A percentile compares a stretch with the other conserved stretches of the same genome.
These are phyloP conservation scores for Aciculosporium take DNA, from an alignment of 2,329 filamentous ascomycete species.

Conservation along the genomic window DNA sequence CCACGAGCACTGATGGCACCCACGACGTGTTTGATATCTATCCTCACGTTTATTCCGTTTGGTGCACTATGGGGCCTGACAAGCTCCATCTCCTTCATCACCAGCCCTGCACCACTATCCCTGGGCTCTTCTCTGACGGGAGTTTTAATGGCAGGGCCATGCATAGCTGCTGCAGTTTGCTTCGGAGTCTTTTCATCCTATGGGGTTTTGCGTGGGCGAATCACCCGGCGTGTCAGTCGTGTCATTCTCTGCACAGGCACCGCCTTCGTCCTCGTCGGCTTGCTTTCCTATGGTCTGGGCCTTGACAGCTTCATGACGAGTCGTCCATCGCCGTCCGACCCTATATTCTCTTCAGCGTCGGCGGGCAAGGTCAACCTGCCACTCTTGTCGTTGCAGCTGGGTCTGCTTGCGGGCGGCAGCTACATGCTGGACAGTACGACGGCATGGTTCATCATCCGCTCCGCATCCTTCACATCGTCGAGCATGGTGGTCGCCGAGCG, in stretches of 20 bases:
- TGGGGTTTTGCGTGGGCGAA: conserved; percentile 16
- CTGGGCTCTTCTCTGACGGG: conserved; percentile 27
- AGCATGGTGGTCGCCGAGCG: conserved; percentile 31
- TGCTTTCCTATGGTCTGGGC: conserved; percentile 30
- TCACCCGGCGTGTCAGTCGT: conserved; percentile 20
- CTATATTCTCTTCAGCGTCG: conserved; percentile 16
- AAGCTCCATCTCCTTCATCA: conserved; percentile 31
- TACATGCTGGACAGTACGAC: conserved; percentile 26
- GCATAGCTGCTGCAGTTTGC: conserved; percentile 24
- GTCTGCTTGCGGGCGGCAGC: conserved; percentile 30
- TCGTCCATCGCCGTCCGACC: conserved; percentile 8
- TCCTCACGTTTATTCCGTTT: conserved; percentile 30
- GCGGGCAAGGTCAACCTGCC: conserved; percentile 21
- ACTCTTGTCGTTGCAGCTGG: conserved; percentile 30
- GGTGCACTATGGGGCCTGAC: conserved; percentile 33
- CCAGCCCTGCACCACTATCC: conserved; percentile 28
- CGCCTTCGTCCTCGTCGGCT: conserved; percentile 24
- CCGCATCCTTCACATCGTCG: conserved; percentile 33
- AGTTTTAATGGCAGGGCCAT: conserved; percentile 29
- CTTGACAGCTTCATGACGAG: conserved; percentile 19
- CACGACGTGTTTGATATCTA: conserved; percentile 31
- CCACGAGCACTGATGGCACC: conserved; percentile 35
- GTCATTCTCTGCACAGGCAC: conserved; percentile 23
- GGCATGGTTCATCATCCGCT: conserved; percentile 29
- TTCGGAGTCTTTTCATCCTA: conserved; percentile 20